Conservation (phyloP, 768 basidiomycete species). For the Rhodosporidiobolus odoratus region DNA sequence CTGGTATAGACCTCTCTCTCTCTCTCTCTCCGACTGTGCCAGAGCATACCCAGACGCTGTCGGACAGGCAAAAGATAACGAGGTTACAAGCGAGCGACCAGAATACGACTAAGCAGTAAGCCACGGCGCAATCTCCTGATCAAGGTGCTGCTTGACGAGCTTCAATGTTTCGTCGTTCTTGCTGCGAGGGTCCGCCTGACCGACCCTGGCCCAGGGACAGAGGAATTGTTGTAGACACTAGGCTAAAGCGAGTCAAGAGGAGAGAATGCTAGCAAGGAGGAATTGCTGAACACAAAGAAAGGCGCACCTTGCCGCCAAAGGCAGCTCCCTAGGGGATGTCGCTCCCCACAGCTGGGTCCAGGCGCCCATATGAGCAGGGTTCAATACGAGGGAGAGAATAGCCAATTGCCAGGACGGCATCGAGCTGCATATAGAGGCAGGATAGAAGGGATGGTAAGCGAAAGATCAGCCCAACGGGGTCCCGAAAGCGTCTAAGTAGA, state of each 20-base stretch:
- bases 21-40: too few species aligned
- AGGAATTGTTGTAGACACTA: neutral
- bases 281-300: neutral
- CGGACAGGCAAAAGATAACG: too few species aligned
- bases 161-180: neutral
- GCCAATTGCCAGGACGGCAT: neutral
- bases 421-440: neutral
- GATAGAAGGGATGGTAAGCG: neutral
- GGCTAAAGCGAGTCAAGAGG: neutral
- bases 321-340: neutral
- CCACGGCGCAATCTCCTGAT: neutral
- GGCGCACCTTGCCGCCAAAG: neutral
- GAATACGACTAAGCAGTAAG: too few species aligned
- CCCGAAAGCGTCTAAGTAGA: neutral
- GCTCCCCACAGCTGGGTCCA: conserved; percentile 2
- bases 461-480: neutral
- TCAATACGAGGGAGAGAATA: neutral
- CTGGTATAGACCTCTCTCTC: too few species aligned
- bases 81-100: too few species aligned
- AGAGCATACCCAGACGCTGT: too few species aligned
- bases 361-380: neutral
- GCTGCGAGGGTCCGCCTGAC: neutral
- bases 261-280: neutral
- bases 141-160: neutral
- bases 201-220: neutral